Evolutionary conservation across 2,329 filamentous ascomycete species (phyloP).

Genomic region (Penicillium sp.): DNA sequence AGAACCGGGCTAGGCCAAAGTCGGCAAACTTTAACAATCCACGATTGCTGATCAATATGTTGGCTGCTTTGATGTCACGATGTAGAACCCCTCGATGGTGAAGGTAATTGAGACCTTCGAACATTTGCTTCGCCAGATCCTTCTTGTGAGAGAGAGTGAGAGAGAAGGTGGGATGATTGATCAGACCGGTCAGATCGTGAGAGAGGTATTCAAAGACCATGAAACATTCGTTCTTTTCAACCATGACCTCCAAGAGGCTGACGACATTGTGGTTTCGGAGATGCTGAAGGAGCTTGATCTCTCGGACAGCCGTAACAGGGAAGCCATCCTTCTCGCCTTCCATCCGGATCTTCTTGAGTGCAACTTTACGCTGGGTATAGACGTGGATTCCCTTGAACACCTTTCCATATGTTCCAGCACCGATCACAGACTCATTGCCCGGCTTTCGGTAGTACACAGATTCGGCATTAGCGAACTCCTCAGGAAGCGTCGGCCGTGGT

Average conservation of each 20-base stretch:
- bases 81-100: slow-evolving; percentile 92
- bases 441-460: slow-evolving; percentile 94
- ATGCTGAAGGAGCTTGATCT: slow-evolving; percentile 95
- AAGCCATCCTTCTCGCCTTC: slow-evolving; percentile 99
- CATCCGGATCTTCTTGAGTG: slow-evolving; percentile 98
- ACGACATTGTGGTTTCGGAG: slow-evolving; percentile 86
- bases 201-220: slow-evolving; percentile 99
- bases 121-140: slow-evolving; percentile 86
- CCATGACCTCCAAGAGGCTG: slow-evolving; percentile 93
- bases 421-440: slow-evolving; percentile 95
- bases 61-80: slow-evolving; percentile 96
- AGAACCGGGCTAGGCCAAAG: slow-evolving; percentile 94
- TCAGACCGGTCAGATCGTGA: slow-evolving; percentile 88
- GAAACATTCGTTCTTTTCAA: slow-evolving; percentile 96
- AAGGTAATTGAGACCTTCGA: slow-evolving; percentile 89
- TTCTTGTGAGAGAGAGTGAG: slow-evolving; percentile 86
- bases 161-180: slow-evolving; percentile 91
- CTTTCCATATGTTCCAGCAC: slow-evolving; percentile 92
- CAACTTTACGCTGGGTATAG: slow-evolving; percentile 74
- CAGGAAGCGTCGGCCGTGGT: slow-evolving; percentile 65
- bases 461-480: slow-evolving; percentile 73
- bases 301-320: slow-evolving; percentile 90
- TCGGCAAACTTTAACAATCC: slow-evolving; percentile 91
- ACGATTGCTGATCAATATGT: slow-evolving; percentile 88
- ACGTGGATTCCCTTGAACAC: slow-evolving; percentile 88